Conservation (phyloP, 495 filamentous ascomycete species). For the Aspergillus homomorphus region DNA sequence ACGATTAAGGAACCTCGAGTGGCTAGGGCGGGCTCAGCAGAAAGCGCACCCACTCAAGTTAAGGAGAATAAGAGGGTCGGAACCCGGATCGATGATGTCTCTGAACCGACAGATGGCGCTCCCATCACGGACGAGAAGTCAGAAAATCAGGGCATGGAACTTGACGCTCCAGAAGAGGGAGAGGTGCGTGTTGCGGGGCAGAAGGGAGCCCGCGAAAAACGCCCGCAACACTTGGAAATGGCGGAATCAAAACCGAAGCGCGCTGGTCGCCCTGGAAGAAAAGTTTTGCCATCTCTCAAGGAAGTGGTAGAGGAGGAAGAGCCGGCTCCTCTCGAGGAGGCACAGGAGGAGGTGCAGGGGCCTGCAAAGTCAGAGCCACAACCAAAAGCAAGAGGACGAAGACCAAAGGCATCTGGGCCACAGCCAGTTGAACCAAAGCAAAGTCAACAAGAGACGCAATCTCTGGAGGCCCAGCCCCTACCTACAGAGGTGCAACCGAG, state of each 20-base stretch:
- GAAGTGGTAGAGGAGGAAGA: slow-evolving; percentile 1
- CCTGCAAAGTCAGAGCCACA: background rate
- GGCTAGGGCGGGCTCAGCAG: slow-evolving; percentile 1
- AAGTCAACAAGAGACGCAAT: slow-evolving; percentile 1
- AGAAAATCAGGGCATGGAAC: slow-evolving; percentile 3
- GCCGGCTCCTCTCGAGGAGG: background rate
- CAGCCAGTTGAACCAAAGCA: too few species aligned
- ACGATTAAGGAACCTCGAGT: slow-evolving; percentile 8
- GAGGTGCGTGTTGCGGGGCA: background rate
- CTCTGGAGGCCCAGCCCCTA: background rate
- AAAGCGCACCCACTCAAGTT: background rate
- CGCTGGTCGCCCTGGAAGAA: slow-evolving; percentile 17
- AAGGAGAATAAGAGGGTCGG: slow-evolving; percentile 7
- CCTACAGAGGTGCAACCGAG: background rate
- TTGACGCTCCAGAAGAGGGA: background rate
- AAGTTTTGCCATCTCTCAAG: background rate
- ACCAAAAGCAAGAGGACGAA: background rate
- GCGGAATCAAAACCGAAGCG: slow-evolving; percentile 13
- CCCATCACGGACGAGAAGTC: slow-evolving; percentile 1
- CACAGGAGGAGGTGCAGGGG: background rate
- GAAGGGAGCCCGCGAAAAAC: background rate
- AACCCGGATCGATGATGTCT: slow-evolving; percentile 8
- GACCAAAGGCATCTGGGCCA: too few species aligned
- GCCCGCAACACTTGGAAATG: background rate
- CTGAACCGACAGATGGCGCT: background rate